Conservation (phyloP, 805 yeast species). For the Ogataea haglerorum region DNA sequence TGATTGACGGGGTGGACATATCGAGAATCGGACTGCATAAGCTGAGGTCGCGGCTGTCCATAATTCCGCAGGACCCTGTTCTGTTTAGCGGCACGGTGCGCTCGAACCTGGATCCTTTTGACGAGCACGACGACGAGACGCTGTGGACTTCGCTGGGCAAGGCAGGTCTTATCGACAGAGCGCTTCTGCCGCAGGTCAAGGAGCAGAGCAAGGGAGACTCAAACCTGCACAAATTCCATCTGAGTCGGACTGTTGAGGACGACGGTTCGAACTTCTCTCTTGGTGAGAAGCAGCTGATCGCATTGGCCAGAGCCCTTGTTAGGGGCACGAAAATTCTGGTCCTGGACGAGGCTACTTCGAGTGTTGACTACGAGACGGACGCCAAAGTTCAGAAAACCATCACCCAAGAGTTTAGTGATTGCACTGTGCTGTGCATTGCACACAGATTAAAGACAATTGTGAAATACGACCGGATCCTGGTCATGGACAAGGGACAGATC, state of each 20-base stretch:
- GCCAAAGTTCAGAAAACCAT: constrained; percentile 60
- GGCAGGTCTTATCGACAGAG: constrained; percentile 49
- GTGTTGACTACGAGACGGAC: constrained; percentile 74
- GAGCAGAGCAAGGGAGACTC: constrained; percentile 31
- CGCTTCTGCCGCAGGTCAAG: constrained; percentile 33
- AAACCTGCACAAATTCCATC: constrained; percentile 54
- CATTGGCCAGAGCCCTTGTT: constrained; percentile 69
- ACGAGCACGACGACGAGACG: constrained; percentile 47
- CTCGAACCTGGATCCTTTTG: constrained; percentile 76
- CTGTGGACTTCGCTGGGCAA: constrained; percentile 60
- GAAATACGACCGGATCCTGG: constrained; percentile 56
- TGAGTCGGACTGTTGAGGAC: constrained; percentile 57
- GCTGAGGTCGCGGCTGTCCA: constrained; percentile 68
- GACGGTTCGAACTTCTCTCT: constrained; percentile 69
- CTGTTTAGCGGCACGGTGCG: constrained; percentile 77
- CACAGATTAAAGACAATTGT: constrained; percentile 65
- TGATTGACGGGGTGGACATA: constrained; percentile 69
- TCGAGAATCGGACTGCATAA: constrained; percentile 61
- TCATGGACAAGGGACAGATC: constrained; percentile 54
- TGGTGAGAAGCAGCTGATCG: constrained; percentile 69
- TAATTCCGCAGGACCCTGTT: constrained; percentile 89
- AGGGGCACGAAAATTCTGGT: constrained; percentile 58
- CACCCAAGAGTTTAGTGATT: constrained; percentile 50
- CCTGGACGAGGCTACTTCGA: constrained; percentile 75
- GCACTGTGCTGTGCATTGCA: constrained; percentile 72